Base-by-base conservation (phyloP, 1,284 basidiomycete genomes). In the Lentinula novae-zelandiae region DNA sequence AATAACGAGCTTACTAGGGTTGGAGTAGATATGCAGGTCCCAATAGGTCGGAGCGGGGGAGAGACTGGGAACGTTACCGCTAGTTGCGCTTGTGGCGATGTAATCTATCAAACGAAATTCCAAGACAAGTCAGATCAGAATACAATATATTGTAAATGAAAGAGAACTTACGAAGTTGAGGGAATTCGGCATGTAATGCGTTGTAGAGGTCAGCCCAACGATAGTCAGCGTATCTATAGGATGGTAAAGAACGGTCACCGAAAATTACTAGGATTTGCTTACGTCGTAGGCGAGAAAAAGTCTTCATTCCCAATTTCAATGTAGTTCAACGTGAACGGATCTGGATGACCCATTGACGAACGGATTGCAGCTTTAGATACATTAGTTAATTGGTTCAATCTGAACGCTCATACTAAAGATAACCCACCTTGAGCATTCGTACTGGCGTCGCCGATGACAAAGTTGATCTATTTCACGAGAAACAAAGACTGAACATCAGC, bases 251-350 rank as follows among this genome's bases (percentile, higher is more conserved):
- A 31, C 50, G 20, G 27, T 27, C 52, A 55, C 15, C 17, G 5
- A 42, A 48, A 20, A 27, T 3, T 27, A 27, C 27, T 27, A 27
- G 27, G 27, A 27, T 27, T 27, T 27, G 27, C n/a, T n/a, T 12
- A 48, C 60, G 13, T 46, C 53, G 54, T 53, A 53, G 34, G 53
- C 40, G 36, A 50, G 9, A 46, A 39, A n/a, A 57, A 78, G 73
- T 69, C 77, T 76, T 82, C 79, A 62, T 81, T 82, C 12, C 81
- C 79, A 4, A 85, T 75, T 68, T 85, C 83, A n/a, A 86, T 74
- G 61, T 75, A 79, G 3, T 71, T 71, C 40, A 86, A 70, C 3
- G 67, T 67, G 67, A 82, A 85, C 0, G 83, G 82, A 40, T 77
- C 73, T 0, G 77, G 75, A 55, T 79, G 80, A 5, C 83, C 83